Evolutionary conservation across 139 green algal genomes (phyloP), one percentile per base, ranked within the genome.

Genomic region (Raphidocelis subcapitata): DNA sequence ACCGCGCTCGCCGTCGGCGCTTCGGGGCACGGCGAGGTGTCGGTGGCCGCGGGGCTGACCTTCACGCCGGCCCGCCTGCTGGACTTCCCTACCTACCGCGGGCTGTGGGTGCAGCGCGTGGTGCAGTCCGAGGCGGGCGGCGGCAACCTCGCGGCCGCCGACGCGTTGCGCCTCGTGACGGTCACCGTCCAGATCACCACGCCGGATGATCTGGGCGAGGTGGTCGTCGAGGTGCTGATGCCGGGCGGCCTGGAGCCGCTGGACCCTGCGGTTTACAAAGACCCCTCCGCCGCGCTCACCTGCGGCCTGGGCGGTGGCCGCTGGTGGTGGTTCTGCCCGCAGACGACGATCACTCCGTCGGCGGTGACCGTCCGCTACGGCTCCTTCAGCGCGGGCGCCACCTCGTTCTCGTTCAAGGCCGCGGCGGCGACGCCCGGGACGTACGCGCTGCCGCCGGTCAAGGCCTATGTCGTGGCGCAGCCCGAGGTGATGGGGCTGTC

Each of bases 171-270:
- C 10, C 5, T 87, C 55, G 80, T 93, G 18, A 62, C 69, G 0
- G 32, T 87, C 4, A 78, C 77, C 1, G 70, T 90, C 46, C 82
- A 93, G 81, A 67, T 92, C 23, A 88, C 84, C 3, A 84, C 63
- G 16, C 82, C 84, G 4, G 88, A 93, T 46, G 83, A 85, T 51
- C 72, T 90, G 37, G 67, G 63, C 28, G 33, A 71, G 16, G 81
- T 88, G 18, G 75, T 78, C 29, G 60, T 90, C 28, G 69, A 79
- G 52, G 82, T 85, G 3, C 65, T 86, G 60, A 81, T 86, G 73
- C 82, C 86, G 2, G 88, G 59, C 1, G 88, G 88, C 3, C 77
- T 93, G 65, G 88, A 93, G 56, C 86, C 88, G 24, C 24, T 90
- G 10, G 84, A 92, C 69, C 82, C 84, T 3, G 84, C 81, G 46